Base-by-base conservation (phyloP, 306 rosid species). In the Trifolium subterraneum region DNA sequence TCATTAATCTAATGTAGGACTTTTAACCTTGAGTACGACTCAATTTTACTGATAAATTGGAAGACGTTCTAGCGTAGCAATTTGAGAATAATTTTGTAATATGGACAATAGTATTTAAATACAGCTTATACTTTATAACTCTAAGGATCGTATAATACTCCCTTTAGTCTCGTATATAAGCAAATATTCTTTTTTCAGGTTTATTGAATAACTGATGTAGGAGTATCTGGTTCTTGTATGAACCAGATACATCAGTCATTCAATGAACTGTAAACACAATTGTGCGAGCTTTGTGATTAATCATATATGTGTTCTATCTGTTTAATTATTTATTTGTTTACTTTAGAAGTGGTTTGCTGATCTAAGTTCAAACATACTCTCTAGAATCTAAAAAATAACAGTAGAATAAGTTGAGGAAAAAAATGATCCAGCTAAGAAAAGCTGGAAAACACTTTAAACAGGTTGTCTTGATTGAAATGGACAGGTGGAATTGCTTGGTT, bases 401-500 rank as follows among this genome's bases (percentile, higher is more conserved):
- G n/a, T 64, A 72, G 70, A 52, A 33, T 72, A 71, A 61, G 75
- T 81, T 76, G 84, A 77, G 72, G 39, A 70, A 44, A 70, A 61
- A 61, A 35, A 55, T 60, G 52, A 64, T 79, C 69, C 83, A 83
- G 85, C 86, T 83, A 74, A 81, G 79, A 77, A 80, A 75, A 85
- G 84, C 82, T 78, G 87, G 77, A 80, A 73, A 76, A 54, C 8
- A 74, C 81, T 80, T 79, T 80, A 25, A 76, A 71, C 75, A 74
- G 79, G 81, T 78, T 87, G 82, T 81, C 90, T 73, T 81, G 79
- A 85, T 83, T 85, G 86, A 89, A 79, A 61, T 79, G 70, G 87
- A 86, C 86, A 83, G 82, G 45, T 74, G 79, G 78, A 72, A 70
- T 68, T 67, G 75, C 65, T 74, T 78, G 74, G 35, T 79, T 77